Percentiles rank a stretch among this genome's conserved stretches.
Evolutionary conservation across 768 basidiomycete species (phyloP).

Genomic region (Boletus reticuloceps): DNA sequence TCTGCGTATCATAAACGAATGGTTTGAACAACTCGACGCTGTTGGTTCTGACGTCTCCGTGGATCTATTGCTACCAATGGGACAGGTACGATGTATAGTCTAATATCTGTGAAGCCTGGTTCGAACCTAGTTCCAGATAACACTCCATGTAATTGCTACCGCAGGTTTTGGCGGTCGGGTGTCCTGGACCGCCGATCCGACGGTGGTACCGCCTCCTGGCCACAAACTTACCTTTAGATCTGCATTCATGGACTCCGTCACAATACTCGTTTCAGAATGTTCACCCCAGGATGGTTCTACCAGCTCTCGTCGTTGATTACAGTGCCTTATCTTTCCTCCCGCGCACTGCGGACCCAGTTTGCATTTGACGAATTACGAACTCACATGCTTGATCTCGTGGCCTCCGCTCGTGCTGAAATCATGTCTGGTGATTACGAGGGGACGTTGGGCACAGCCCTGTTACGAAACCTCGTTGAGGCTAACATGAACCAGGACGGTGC

Average conservation of each 20-base stretch:
- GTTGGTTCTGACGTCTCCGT: slow-evolving; percentile 18
- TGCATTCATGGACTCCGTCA: slow-evolving; percentile 23
- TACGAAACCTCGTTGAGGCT: slow-evolving; percentile 46
- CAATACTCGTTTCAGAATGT: slow-evolving; percentile 27
- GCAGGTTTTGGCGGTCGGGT: slow-evolving; percentile 42
- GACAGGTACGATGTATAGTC: slow-evolving; percentile 8
- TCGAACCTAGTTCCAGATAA: slow-evolving; percentile 18
- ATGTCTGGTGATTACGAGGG: slow-evolving; percentile 22
- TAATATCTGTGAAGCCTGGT: neutral
- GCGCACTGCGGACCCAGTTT: slow-evolving; percentile 26
- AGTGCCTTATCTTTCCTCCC: slow-evolving; percentile 36
- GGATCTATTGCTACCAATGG: slow-evolving; percentile 10
- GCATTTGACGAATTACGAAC: slow-evolving; percentile 37
- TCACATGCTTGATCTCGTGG: slow-evolving; percentile 43
- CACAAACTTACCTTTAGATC: slow-evolving; percentile 38
- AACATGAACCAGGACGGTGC: slow-evolving; percentile 39
- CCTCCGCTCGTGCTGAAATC: slow-evolving; percentile 36
- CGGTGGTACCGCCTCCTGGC: slow-evolving; percentile 23
- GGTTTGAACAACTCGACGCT: slow-evolving; percentile 39
- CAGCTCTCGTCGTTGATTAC: slow-evolving; percentile 17
- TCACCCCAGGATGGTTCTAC: slow-evolving; percentile 37
- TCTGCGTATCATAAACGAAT: slow-evolving; percentile 38
- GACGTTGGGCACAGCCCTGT: slow-evolving; percentile 34
- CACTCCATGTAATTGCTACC: slow-evolving; percentile 40
- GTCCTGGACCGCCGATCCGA: slow-evolving; percentile 33